These are phyloP conservation scores for Ogataea hybrid DNA, from an alignment of 1,139 yeast species.

Conservation along the genomic window DNA sequence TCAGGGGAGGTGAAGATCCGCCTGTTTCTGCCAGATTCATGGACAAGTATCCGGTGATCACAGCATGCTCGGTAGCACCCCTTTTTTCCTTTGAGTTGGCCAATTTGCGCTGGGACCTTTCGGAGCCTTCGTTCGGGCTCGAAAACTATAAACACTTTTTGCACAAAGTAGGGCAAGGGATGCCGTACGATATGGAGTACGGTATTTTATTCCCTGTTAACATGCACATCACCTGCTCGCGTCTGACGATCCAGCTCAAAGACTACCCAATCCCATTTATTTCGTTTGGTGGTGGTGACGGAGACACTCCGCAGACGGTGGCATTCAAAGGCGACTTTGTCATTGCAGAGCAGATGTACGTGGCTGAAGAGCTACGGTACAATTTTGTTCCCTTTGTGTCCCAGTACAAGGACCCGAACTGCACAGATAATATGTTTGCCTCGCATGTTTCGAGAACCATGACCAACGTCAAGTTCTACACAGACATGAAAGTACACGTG, in stretches of 20 bases:
- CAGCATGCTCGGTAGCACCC: slow-evolving; percentile 62
- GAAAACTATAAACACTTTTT: slow-evolving; percentile 60
- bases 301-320: slow-evolving; percentile 21
- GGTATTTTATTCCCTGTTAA: slow-evolving; percentile 70
- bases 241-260: slow-evolving; percentile 34
- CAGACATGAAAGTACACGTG: slow-evolving; percentile 43
- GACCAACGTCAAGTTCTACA: slow-evolving; percentile 48
- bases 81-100: slow-evolving; percentile 59
- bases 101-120: slow-evolving; percentile 53
- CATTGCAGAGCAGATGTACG: slow-evolving; percentile 45
- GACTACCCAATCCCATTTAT: slow-evolving; percentile 59
- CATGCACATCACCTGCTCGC: slow-evolving; percentile 42
- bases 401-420: slow-evolving; percentile 22
- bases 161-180: slow-evolving; percentile 73
- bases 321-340: slow-evolving; percentile 45
- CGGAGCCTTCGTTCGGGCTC: slow-evolving; percentile 58
- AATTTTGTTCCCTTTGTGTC: slow-evolving; percentile 41
- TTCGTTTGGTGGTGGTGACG: slow-evolving; percentile 28
- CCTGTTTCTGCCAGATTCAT: slow-evolving; percentile 44
- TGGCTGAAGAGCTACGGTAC: slow-evolving; percentile 41
- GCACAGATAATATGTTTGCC: slow-evolving; percentile 37
- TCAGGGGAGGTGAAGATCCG: slow-evolving; percentile 43
- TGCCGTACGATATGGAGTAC: slow-evolving; percentile 67
- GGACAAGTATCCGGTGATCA: slow-evolving; percentile 51
- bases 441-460: slow-evolving; percentile 48